Evolutionary conservation across 2,329 filamentous ascomycete species (phyloP).

Genomic region (Diaporthe aspalathi): DNA sequence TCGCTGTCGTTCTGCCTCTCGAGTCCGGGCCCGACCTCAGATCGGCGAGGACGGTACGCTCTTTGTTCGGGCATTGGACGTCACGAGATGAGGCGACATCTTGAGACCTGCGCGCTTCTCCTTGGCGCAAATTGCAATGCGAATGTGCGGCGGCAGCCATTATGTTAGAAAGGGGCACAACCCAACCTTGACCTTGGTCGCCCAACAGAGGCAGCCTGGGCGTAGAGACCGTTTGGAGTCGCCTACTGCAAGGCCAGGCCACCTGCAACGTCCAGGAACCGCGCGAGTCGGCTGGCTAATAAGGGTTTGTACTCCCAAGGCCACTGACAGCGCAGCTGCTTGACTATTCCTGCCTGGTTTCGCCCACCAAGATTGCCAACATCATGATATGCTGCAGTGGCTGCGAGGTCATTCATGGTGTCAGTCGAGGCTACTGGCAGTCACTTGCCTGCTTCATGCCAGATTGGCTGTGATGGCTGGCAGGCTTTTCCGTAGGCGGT

Average conservation of each 20-base stretch:
- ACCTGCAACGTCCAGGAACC: conserved; percentile 19
- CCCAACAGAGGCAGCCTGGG: conserved; percentile 24
- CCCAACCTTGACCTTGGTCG: conserved; percentile 12
- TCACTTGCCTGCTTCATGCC: background rate
- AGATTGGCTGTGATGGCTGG: conserved; percentile 22
- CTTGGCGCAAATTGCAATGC: conserved; percentile 16
- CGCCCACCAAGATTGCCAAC: background rate
- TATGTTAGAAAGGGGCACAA: conserved; percentile 10
- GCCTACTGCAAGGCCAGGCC: conserved; percentile 23
- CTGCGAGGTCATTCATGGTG: background rate
- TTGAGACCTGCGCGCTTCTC: conserved; percentile 1
- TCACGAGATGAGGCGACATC: conserved; percentile 16
- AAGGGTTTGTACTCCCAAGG: conserved; percentile 1
- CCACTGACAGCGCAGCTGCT: conserved; percentile 12
- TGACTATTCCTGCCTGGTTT: background rate
- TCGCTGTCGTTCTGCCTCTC: conserved; percentile 21
- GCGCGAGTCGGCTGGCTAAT: conserved; percentile 17
- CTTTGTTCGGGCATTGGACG: conserved; percentile 11
- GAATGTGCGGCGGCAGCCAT: background rate
- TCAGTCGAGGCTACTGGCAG: background rate
- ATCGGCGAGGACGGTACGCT: background rate
- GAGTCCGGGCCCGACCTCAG: conserved; percentile 16
- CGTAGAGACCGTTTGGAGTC: conserved; percentile 18
- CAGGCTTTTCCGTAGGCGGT: conserved; percentile 19
- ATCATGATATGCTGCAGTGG: background rate